These are phyloP conservation scores for Heritiera fomes DNA, from an alignment of 345 rosid genomes.

Conservation along the genomic window DNA sequence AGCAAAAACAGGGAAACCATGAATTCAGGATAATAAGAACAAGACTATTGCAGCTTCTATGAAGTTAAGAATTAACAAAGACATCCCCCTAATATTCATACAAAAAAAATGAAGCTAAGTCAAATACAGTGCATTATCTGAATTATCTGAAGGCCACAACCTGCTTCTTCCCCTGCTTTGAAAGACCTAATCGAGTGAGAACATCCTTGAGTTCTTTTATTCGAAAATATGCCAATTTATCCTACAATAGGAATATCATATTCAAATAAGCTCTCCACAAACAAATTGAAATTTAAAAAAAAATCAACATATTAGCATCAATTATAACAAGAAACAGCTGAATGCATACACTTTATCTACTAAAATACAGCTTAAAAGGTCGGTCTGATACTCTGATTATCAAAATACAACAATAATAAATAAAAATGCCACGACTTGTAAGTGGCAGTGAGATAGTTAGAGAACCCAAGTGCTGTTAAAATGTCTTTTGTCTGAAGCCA, in stretches of 20 bases:
- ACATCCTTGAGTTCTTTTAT: conserved; percentile 95
- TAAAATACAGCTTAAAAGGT: not conserved
- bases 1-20: not conserved
- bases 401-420: not conserved
- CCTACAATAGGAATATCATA: conserved; percentile 44
- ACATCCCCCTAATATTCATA: not conserved
- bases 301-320: not conserved
- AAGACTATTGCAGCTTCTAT: not conserved
- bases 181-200: conserved; percentile 73
- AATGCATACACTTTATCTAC: not conserved
- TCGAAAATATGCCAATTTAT: conserved; percentile 74
- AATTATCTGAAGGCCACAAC: conserved; percentile 31
- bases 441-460: not conserved
- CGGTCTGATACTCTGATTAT: not conserved
- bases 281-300: not conserved
- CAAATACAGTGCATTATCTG: not conserved
- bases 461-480: not conserved
- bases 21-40: not conserved
- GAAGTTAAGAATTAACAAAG: not conserved
- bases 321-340: not conserved
- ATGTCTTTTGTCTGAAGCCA: not conserved
- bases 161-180: conserved; percentile 98
- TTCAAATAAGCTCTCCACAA: conserved; percentile 6
- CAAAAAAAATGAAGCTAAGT: not conserved
- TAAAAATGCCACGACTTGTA: not conserved